phyloP scores from a whole-genome alignment of 1,139 yeast species.

The Arxiozyma slooffiae region DNA sequence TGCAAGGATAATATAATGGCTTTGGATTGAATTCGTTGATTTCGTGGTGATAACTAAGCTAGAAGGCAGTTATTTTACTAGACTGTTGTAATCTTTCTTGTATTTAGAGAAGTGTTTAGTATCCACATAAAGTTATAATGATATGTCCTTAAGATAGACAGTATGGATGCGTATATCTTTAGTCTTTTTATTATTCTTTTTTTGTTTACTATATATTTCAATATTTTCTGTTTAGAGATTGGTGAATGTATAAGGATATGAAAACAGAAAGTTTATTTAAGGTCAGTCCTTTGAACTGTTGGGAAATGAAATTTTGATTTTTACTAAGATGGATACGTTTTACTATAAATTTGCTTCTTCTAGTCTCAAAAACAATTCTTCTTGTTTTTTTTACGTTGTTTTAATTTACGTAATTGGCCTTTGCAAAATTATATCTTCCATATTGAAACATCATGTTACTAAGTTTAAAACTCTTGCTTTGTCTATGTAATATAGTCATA shows the following conservation, averaged over 20 bases:
- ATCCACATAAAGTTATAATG: background rate
- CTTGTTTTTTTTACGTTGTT: conserved; percentile 35
- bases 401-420: conserved; percentile 28
- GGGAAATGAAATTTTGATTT: conserved; percentile 46
- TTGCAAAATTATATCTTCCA: conserved; percentile 32
- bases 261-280: background rate
- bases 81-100: too few relatives aligned
- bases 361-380: conserved; percentile 10
- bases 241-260: too few relatives aligned
- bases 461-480: conserved; percentile 40
- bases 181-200: background rate
- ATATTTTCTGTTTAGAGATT: too few relatives aligned
- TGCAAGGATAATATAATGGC: too few relatives aligned
- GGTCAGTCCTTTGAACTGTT: conserved; percentile 36
- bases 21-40: too few relatives aligned
- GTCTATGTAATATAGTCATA: conserved; percentile 25
- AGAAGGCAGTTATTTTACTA: too few relatives aligned
- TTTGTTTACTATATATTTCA: too few relatives aligned
- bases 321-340: conserved; percentile 34
- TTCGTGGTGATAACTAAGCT: too few relatives aligned
- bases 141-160: background rate
- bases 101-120: background rate
- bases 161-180: background rate
- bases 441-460: conserved; percentile 45
- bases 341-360: conserved; percentile 25